A percentile compares a stretch with the other conserved stretches of the same genome.
Conservation (phyloP, 202 grass and related monocot species). For the Saccharum hybrid region DNA sequence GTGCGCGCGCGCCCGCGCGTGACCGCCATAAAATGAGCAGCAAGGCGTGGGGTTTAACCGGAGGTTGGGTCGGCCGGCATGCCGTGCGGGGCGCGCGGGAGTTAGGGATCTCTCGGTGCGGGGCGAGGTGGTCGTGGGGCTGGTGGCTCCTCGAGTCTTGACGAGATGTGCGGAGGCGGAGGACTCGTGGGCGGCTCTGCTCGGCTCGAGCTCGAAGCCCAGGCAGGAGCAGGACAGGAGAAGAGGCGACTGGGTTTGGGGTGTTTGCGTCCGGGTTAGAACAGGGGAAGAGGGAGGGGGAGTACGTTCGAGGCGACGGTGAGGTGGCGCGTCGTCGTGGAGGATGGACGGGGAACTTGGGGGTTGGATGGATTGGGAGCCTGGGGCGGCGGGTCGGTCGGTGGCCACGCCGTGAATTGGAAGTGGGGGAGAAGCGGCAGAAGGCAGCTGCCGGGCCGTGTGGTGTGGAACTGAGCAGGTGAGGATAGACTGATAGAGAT, state of each 20-base stretch:
- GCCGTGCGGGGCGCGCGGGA: slow-evolving; percentile 34
- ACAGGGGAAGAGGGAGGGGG: too few species aligned
- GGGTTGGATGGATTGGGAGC: slow-evolving; percentile 41
- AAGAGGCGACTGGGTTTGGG: not conserved
- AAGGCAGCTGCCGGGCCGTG: not conserved
- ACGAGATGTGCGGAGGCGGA: slow-evolving; percentile 8
- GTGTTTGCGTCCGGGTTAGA: not conserved
- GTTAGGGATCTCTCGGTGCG: slow-evolving; percentile 14
- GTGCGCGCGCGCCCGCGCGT: slow-evolving; percentile 40
- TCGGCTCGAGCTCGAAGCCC: not conserved
- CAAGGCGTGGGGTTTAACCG: slow-evolving; percentile 3
- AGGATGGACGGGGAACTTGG: not conserved
- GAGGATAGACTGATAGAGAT: not conserved
- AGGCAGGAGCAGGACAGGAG: not conserved
- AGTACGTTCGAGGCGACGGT: not conserved
- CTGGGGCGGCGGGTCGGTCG: slow-evolving; percentile 39
- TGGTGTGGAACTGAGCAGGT: not conserved
- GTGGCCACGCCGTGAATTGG: slow-evolving; percentile 5
- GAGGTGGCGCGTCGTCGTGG: not conserved
- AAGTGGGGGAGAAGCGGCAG: not conserved
- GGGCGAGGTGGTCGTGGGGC: not conserved
- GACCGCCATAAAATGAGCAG: slow-evolving; percentile 51
- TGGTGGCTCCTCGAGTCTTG: not conserved
- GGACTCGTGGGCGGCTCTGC: slow-evolving; percentile 29
- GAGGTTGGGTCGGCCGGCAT: slow-evolving; percentile 40